A percentile compares a stretch with the other conserved stretches of the same genome.
Conservation (phyloP, 1,284 basidiomycete species). For the Cryptococcus depauperatus region DNA sequence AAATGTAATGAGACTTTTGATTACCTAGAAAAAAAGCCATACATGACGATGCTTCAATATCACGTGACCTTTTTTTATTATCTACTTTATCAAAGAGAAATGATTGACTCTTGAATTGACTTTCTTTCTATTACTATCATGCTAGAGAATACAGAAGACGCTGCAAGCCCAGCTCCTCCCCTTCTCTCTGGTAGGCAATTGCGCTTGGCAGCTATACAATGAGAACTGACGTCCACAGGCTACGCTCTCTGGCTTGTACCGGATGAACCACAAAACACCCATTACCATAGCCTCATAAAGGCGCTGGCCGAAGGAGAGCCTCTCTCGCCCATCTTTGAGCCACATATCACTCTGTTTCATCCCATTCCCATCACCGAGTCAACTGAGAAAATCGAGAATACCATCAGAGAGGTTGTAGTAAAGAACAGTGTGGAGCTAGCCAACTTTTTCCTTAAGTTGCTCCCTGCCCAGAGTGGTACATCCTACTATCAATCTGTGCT, state of each 20-base stretch:
- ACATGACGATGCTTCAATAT: no score
- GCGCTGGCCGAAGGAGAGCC: conserved; percentile 1
- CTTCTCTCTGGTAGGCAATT: no score
- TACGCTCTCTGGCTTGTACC: conserved; percentile 14
- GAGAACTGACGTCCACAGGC: no score
- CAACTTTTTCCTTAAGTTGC: conserved; percentile 5
- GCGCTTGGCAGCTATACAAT: no score
- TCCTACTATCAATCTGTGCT: conserved; percentile 36
- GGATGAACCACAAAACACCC: not conserved
- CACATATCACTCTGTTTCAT: conserved; percentile 32
- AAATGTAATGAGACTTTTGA: no score
- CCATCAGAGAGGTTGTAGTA: conserved; percentile 1
- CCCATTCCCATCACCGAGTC: conserved; percentile 13
- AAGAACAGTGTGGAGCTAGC: not conserved
- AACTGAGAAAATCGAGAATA: conserved; percentile 7
- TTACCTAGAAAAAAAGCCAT: no score
- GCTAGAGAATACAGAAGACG: no score
- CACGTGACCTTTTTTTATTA: no score
- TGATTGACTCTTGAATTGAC: no score
- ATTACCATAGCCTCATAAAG: conserved; percentile 10
- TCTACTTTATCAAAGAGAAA: no score
- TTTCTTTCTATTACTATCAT: no score
- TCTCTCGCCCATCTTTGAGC: conserved; percentile 21
- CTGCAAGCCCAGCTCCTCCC: no score
- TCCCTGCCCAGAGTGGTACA: conserved; percentile 21